Evolutionary conservation across 352 stramenopile species (phyloP).

Genomic region (Pythium chondricola): DNA sequence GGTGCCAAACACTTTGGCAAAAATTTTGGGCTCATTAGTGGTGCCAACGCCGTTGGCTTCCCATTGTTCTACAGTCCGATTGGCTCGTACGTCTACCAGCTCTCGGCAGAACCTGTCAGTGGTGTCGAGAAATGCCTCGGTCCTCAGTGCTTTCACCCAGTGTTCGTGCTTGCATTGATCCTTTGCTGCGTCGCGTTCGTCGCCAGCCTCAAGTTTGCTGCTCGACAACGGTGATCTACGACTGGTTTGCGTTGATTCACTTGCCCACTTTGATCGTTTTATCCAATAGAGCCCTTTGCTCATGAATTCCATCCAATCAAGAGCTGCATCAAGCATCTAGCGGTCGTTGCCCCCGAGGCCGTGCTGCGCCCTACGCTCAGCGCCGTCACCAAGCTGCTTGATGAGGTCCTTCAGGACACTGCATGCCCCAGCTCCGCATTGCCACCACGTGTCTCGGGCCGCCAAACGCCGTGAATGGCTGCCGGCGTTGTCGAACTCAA

Average conservation of each 20-base stretch:
- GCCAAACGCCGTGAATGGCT: too few relatives aligned
- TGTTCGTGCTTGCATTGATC: slow-evolving; percentile 51
- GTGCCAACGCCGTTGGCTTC: slow-evolving; percentile 69
- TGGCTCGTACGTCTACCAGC: slow-evolving; percentile 50
- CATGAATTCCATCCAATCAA: slow-evolving; percentile 10
- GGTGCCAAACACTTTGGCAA: slow-evolving; percentile 65
- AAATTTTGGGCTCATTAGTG: slow-evolving; percentile 71
- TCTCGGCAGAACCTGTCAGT: slow-evolving; percentile 26
- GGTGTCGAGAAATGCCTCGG: slow-evolving; percentile 51
- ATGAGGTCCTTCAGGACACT: too few relatives aligned
- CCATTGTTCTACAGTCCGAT: slow-evolving; percentile 68
- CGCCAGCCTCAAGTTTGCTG: slow-evolving; percentile 48
- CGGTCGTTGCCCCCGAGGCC: too few relatives aligned
- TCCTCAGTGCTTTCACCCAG: slow-evolving; percentile 45
- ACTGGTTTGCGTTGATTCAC: not conserved
- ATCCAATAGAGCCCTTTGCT: too few relatives aligned
- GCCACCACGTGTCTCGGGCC: too few relatives aligned
- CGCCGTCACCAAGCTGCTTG: too few relatives aligned
- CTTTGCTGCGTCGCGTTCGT: slow-evolving; percentile 45
- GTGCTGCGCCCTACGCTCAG: too few relatives aligned
- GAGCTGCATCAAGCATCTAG: too few relatives aligned
- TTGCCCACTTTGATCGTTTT: slow-evolving; percentile 6
- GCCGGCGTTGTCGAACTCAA: too few relatives aligned
- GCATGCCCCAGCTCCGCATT: too few relatives aligned
- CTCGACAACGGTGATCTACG: slow-evolving; percentile 19